Percentiles rank a stretch among this genome's conserved stretches.
Evolutionary conservation across 148 eudicot species (phyloP).

Genomic region (Nepenthes mirabilis): DNA sequence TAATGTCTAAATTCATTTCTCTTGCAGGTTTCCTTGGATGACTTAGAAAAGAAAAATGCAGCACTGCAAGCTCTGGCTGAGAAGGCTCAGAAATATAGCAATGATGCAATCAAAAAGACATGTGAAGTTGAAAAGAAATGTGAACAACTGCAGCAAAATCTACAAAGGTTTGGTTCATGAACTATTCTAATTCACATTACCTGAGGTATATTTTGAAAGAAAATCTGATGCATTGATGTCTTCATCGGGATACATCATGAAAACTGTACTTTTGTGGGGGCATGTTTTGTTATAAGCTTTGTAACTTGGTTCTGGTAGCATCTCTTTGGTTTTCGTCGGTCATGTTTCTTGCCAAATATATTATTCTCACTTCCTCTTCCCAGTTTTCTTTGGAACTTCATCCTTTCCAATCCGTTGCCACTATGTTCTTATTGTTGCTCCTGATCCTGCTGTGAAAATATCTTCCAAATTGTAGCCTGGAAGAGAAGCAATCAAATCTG

Average conservation of each 20-base stretch:
- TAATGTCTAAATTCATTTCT: not conserved
- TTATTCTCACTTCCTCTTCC: not conserved
- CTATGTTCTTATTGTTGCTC: not conserved
- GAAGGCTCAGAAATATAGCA: slow-evolving; percentile 47
- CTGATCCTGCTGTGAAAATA: not conserved
- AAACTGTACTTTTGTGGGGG: too few relatives aligned
- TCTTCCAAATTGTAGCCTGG: slow-evolving; percentile 34
- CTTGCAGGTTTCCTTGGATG: slow-evolving; percentile 53
- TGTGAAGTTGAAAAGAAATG: slow-evolving; percentile 63
- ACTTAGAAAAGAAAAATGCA: slow-evolving; percentile 55
- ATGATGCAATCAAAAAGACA: slow-evolving; percentile 39
- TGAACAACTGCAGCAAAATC: slow-evolving; percentile 54
- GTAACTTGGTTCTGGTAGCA: not conserved
- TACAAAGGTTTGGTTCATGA: slow-evolving; percentile 40
- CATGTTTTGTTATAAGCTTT: too few relatives aligned
- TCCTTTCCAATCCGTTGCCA: not conserved
- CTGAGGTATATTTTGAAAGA: not conserved
- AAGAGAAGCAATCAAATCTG: slow-evolving; percentile 66
- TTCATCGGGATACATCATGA: too few relatives aligned
- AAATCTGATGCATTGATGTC: too few relatives aligned
- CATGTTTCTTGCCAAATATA: not conserved
- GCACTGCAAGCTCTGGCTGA: slow-evolving; percentile 54
- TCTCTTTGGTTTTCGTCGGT: not conserved
- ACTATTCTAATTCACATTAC: not conserved
- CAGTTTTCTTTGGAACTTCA: not conserved